Percentiles rank a stretch among this genome's conserved stretches.
Evolutionary conservation across 768 basidiomycete species (phyloP).

Genomic region (Hydnomerulius pinastri): DNA sequence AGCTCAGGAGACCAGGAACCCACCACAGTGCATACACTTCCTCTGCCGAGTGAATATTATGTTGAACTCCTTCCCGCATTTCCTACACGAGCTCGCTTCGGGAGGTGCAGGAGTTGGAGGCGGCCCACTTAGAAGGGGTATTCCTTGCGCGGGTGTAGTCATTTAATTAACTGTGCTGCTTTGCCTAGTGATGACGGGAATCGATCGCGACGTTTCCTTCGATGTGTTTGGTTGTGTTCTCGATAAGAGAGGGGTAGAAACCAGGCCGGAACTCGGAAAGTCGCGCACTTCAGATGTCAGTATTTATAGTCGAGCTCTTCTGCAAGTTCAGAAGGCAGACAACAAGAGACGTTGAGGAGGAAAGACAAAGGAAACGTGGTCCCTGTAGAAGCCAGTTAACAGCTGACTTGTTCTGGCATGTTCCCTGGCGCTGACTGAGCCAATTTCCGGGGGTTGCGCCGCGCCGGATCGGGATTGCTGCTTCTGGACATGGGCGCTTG

Average conservation of each 20-base stretch:
- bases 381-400: not conserved
- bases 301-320: not conserved
- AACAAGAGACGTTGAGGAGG: not conserved
- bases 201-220: not conserved
- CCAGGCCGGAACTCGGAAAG: not conserved
- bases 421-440: conserved; percentile 1
- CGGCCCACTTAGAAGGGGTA: conserved; percentile 73
- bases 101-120: conserved; percentile 41
- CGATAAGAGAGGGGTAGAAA: not conserved
- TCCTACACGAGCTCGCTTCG: conserved; percentile 52
- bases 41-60: conserved; percentile 63
- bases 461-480: conserved; percentile 23
- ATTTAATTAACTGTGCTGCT: conserved; percentile 9
- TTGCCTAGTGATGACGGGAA: not conserved
- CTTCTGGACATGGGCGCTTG: not conserved
- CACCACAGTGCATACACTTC: conserved; percentile 78
- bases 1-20: conserved; percentile 20
- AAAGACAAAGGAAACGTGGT: too few relatives aligned
- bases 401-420: conserved; percentile 9
- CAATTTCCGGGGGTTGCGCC: too few relatives aligned
- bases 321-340: not conserved
- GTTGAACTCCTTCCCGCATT: conserved; percentile 75
- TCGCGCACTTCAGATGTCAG: not conserved
- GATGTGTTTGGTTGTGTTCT: not conserved
- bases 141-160: conserved; percentile 38